phyloP scores from a whole-genome alignment of 108 stramenopile genomes.

The Skeletonema potamos region DNA sequence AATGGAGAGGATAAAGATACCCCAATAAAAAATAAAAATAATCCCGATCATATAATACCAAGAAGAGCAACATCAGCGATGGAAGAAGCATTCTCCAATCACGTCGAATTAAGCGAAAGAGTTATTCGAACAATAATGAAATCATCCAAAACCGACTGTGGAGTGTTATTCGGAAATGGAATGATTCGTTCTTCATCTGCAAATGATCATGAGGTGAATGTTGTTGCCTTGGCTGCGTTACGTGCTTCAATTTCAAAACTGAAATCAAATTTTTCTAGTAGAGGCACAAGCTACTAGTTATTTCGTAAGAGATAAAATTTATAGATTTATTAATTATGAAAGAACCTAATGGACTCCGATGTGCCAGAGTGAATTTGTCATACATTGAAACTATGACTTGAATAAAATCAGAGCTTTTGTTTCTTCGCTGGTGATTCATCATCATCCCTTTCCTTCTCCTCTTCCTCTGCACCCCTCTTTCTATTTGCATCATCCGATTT shows the following conservation, averaged over 20 bases:
- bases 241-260: constrained; percentile 42
- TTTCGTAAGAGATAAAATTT: not conserved
- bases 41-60: not conserved
- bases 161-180: constrained; percentile 36
- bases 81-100: constrained; percentile 16
- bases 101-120: constrained; percentile 42
- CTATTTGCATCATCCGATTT: not conserved
- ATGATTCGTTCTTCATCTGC: constrained; percentile 23
- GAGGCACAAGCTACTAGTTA: not conserved
- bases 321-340: constrained; percentile 1
- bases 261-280: constrained; percentile 23
- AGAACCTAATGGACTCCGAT: not conserved
- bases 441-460: not conserved
- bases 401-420: not conserved
- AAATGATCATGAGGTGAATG: constrained; percentile 36
- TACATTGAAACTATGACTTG: not conserved
- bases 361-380: not conserved
- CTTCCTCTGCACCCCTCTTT: not conserved
- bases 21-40: not conserved
- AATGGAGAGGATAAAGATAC: not conserved
- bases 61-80: constrained; percentile 7
- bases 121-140: constrained; percentile 37
- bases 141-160: constrained; percentile 27
- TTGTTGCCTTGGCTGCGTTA: constrained; percentile 41
- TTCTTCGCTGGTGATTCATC: constrained; percentile 1